phyloP scores from a whole-genome alignment of 352 stramenopile genomes.

The Globisporangium cederbergense region DNA sequence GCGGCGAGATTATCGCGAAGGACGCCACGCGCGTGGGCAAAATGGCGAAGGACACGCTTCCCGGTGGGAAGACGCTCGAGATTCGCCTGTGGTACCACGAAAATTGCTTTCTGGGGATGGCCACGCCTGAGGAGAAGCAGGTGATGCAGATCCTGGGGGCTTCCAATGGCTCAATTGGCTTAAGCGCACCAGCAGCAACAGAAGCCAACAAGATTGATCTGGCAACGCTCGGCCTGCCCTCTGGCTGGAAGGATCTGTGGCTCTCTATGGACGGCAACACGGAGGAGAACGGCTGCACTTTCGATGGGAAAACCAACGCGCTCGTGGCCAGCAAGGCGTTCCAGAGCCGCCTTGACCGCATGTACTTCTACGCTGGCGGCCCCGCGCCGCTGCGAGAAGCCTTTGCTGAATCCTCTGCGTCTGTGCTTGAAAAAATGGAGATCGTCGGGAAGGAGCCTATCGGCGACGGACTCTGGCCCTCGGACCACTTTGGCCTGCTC shows the following conservation, averaged over 20 bases:
- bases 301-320: conserved; percentile 56
- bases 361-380: conserved; percentile 56
- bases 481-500: conserved; percentile 73
- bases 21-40: conserved; percentile 48
- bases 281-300: conserved; percentile 74
- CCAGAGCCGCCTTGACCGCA: conserved; percentile 69
- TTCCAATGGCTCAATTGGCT: conserved; percentile 8
- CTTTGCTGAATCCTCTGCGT: conserved; percentile 15
- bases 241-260: conserved; percentile 70
- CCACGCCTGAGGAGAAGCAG: conserved; percentile 40
- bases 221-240: conserved; percentile 46
- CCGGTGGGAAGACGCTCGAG: conserved; percentile 38
- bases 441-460: conserved; percentile 70
- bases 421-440: conserved; percentile 38
- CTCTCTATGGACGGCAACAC: conserved; percentile 59
- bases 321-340: conserved; percentile 60
- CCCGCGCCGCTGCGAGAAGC: not conserved
- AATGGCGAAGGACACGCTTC: conserved; percentile 40
- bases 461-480: conserved; percentile 61
- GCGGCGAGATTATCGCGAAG: conserved; percentile 43
- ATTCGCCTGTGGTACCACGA: conserved; percentile 63
- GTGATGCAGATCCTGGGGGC: conserved; percentile 21
- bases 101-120: conserved; percentile 38
- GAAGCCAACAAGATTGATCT: conserved; percentile 19
- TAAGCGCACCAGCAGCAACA: conserved; percentile 3